A percentile compares a stretch with the other conserved stretches of the same genome.
Evolutionary conservation across 495 filamentous ascomycete species (phyloP).

Genomic region (Penicillium robsamsonii): DNA sequence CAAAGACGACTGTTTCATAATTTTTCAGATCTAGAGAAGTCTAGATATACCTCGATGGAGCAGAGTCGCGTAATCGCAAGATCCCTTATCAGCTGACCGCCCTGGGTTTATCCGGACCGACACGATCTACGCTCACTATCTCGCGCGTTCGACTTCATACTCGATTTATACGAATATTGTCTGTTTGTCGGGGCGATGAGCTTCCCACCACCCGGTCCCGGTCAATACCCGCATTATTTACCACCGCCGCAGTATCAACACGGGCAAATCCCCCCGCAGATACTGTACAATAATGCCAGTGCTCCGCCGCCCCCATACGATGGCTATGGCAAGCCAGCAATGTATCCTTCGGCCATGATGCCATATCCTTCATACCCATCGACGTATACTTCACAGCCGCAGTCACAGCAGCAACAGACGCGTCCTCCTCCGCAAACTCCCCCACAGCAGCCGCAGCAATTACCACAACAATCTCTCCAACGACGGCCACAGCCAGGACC

Average conservation of each 20-base stretch:
- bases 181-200: conserved; percentile 45
- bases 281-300: conserved; percentile 42
- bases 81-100: conserved; percentile 27
- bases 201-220: conserved; percentile 48
- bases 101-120: conserved; percentile 41
- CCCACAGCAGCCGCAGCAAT: conserved; percentile 22
- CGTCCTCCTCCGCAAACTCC: conserved; percentile 17
- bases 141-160: conserved; percentile 15
- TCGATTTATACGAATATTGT: conserved; percentile 25
- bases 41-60: not conserved
- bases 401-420: conserved; percentile 17
- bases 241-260: conserved; percentile 38
- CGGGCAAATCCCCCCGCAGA: conserved; percentile 36
- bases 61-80: conserved; percentile 14
- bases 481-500: conserved; percentile 14
- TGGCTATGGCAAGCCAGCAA: conserved; percentile 39
- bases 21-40: not conserved
- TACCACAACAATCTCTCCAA: conserved; percentile 7
- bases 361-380: conserved; percentile 33
- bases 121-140: conserved; percentile 21
- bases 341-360: conserved; percentile 41
- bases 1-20: not conserved
- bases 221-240: conserved; percentile 39
- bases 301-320: conserved; percentile 35
- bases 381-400: conserved; percentile 27